Evolutionary conservation across 2,329 filamentous ascomycete species (phyloP), one percentile per base, ranked within the genome.

Genomic region (Calycina herbarum): DNA sequence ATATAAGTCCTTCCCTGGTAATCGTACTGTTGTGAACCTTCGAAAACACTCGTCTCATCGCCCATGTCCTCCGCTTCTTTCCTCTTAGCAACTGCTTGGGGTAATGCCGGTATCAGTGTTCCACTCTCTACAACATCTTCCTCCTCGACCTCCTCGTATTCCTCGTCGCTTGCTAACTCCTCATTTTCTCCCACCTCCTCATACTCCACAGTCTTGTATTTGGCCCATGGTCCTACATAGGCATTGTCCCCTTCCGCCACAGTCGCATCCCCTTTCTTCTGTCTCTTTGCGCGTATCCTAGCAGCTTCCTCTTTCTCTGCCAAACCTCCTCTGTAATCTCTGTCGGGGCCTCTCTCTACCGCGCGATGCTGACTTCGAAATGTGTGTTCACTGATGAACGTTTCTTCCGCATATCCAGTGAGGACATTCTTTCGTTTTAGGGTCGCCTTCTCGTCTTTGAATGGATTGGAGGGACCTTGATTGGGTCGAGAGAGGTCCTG

Each of bases 1-100:
- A 99, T 97, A 77, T 97, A 99, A 40, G 94, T 96, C 70, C 95
- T 85, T 59, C 95, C 95, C 77, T 96, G 91, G 80, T 99, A 99
- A 77, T 99, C 95, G 81, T 89, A 90, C 79, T 95, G 83, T 75
- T 91, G 83, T 51, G 85, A 85, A 68, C 94, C 95, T 74, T 97
- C 91, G 79, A 98, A 99, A 57, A 88, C 89, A 56, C 90, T 93
- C 62, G 90, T 95, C 80, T 99, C 95, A 31, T 86, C 86, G 66
- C 88, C 88, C 73, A 83, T 70, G 69, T 83, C 82, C 75, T 88
- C 86, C 8, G 83, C 82, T 75, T 86, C 70, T 76, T 86, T 85
- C 70, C 87, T 78, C 68, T 82, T 81, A 42, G 80, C 81, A 51
- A 89, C 75, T 3, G 86, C 83, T 66, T 80, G 77, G 15, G 80